Evolutionary conservation across 441 rosid species (phyloP).

Genomic region (Bruguiera hainesii): DNA sequence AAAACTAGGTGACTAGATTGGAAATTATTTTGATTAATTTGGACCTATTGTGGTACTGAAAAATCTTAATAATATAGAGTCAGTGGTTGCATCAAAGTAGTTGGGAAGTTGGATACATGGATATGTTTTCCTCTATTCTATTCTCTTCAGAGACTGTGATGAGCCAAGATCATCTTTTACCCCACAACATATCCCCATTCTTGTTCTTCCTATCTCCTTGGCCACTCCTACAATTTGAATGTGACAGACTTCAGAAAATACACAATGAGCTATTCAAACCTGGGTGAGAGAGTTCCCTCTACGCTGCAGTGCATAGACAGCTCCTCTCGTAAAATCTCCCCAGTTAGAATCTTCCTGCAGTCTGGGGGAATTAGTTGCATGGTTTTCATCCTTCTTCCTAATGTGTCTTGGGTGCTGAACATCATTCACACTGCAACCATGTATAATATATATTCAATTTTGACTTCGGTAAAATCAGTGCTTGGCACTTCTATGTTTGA

Average conservation of each 20-base stretch:
- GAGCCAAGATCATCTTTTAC: not conserved
- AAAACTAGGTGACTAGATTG: slow-evolving; percentile 1
- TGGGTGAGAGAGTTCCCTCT: slow-evolving; percentile 53
- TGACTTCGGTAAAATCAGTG: too few relatives aligned
- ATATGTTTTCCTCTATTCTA: too few relatives aligned
- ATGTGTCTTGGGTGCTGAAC: slow-evolving; percentile 45
- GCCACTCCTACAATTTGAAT: not conserved
- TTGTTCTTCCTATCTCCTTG: not conserved
- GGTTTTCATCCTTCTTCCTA: slow-evolving; percentile 31
- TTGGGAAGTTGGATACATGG: not conserved
- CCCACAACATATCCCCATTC: not conserved
- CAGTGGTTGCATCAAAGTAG: not conserved
- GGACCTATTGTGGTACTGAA: not conserved
- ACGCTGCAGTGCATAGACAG: slow-evolving; percentile 68
- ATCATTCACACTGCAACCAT: slow-evolving; percentile 58
- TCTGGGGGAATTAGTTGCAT: slow-evolving; percentile 31
- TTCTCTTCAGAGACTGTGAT: too few relatives aligned
- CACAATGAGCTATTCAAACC: slow-evolving; percentile 39
- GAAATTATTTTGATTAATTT: not conserved
- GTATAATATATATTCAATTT: too few relatives aligned
- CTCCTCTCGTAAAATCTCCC: slow-evolving; percentile 96
- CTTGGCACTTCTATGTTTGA: too few relatives aligned
- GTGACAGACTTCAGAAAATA: not conserved
- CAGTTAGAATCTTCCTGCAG: slow-evolving; percentile 48
- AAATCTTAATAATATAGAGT: not conserved